Conservation (phyloP, 768 basidiomycete species). For the Asterophora lycoperdoides region DNA sequence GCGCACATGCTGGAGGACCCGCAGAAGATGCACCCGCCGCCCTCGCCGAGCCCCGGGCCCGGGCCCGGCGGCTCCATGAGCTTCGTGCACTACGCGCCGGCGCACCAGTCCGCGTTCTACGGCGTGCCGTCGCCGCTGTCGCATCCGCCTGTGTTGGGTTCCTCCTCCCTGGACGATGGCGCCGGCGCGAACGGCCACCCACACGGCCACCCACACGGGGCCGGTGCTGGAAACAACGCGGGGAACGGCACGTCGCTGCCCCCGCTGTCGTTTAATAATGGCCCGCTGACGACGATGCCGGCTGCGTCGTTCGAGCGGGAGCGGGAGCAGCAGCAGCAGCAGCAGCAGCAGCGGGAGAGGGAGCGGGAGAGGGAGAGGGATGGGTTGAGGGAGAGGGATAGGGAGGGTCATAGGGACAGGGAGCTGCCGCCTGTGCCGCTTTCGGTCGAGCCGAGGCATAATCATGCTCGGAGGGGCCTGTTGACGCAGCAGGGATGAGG, state of each 20-base stretch:
- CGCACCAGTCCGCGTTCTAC: conserved; percentile 40
- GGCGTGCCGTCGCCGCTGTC: conserved; percentile 51
- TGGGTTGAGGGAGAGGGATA: conserved; percentile 40
- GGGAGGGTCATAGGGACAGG: conserved; percentile 50
- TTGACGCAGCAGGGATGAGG: conserved; percentile 30
- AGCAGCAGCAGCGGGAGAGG: conserved; percentile 41
- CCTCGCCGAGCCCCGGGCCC: conserved; percentile 67
- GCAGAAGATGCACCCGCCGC: no score
- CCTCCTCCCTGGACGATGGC: conserved; percentile 23
- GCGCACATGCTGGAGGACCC: no score
- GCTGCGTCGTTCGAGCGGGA: conserved; percentile 56
- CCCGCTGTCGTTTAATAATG: conserved; percentile 20
- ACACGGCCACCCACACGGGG: conserved; percentile 27
- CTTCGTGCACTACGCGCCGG: conserved; percentile 54
- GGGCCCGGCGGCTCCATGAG: conserved; percentile 44
- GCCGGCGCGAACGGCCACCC: conserved; percentile 32
- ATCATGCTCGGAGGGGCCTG: conserved; percentile 31
- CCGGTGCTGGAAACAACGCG: background rate
- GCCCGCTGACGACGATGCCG: conserved; percentile 31
- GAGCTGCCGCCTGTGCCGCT: conserved; percentile 42
- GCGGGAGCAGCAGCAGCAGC: conserved; percentile 42
- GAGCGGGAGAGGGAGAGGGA: conserved; percentile 30
- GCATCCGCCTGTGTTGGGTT: conserved; percentile 35
- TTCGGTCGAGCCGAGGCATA: conserved; percentile 36
- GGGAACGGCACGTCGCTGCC: background rate